Conservation (phyloP, 1,139 yeast genomes). For the Yarrowia galli region DNA sequence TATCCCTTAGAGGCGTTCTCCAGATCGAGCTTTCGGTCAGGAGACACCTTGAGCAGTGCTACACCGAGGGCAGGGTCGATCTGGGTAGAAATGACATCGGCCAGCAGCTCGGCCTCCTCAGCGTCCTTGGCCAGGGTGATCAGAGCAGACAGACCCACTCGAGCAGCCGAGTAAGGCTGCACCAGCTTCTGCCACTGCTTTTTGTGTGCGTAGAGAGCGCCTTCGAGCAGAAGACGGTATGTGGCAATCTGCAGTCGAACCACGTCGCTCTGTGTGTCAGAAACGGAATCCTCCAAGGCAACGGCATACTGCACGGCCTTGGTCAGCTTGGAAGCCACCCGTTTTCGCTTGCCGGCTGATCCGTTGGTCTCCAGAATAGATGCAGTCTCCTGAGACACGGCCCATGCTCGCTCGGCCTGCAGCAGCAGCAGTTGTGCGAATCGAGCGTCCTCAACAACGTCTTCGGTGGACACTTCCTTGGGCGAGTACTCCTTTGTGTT, state of each 20-base stretch:
- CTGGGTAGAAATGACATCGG: constrained; percentile 64
- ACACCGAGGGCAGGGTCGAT: constrained; percentile 74
- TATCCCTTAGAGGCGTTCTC: constrained; percentile 47
- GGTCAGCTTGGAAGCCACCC: constrained; percentile 71
- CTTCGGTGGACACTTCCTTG: constrained; percentile 53
- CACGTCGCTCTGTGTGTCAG: constrained; percentile 48
- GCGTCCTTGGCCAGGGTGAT: constrained; percentile 42
- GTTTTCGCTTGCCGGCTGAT: constrained; percentile 52
- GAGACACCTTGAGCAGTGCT: constrained; percentile 58
- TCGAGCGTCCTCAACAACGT: constrained; percentile 57
- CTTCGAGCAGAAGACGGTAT: constrained; percentile 67
- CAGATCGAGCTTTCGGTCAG: constrained; percentile 47
- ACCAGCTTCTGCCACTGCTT: constrained; percentile 66
- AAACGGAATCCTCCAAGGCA: constrained; percentile 56
- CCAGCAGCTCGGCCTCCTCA: constrained; percentile 56
- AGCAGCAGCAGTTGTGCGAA: constrained; percentile 61
- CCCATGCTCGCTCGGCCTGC: constrained; percentile 71
- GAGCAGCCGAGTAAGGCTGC: constrained; percentile 63
- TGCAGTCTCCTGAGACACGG: constrained; percentile 72
- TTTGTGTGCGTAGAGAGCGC: constrained; percentile 63
- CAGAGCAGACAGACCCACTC: constrained; percentile 60
- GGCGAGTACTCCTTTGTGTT: constrained; percentile 56
- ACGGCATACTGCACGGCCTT: constrained; percentile 61
- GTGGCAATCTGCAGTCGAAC: constrained; percentile 62
- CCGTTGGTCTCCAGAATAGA: constrained; percentile 63